Evolutionary conservation across 495 filamentous ascomycete species (phyloP), one percentile per base, ranked within the genome.

Genomic region (Penicillium turbatum): DNA sequence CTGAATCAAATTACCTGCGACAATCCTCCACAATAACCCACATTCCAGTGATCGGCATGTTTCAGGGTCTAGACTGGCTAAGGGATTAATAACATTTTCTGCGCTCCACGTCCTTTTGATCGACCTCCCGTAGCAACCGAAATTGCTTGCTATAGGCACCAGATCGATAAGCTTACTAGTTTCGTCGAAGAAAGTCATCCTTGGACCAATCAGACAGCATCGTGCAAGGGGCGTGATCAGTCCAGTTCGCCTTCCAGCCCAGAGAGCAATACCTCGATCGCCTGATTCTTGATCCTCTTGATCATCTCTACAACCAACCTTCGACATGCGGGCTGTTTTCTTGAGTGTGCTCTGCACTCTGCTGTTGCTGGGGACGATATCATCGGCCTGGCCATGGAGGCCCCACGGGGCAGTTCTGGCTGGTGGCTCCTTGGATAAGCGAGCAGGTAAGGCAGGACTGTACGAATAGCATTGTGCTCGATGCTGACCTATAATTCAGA

Each of bases 381-480:
- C 73, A 53, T 67, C 70, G 21, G 80, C 81, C 39, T 80, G 76
- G 77, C 71, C 78, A 60, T 80, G 76, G 74, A 64, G 70, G 13
- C 57, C 61, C 45, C 40, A 62, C 48, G 67, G 61, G 4, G 57
- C 60, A 43, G 21, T 72, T 4, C 40, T 64, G 39, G 72, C 2
- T 16, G 35, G 68, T 43, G 51, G 58, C 37, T 36, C 62, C 26
- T 48, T 79, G 40, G 57, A 69, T 11, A 62, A 52, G 16, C 67
- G 70, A 61, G 67, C 62, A 56, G 66, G 72, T 75, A 51, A 53
- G 15, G 15, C n/a, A 36, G 31, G 21, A 36, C 39, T 48, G 21
- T 30, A 32, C 16, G 1, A 26, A 24, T 39, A 32, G 1, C 47
- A 12, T 10, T 13, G 16, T 38, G 21, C 27, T 21, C 54, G 34